A percentile compares a stretch with the other conserved stretches of the same genome.
phyloP scores from a whole-genome alignment of 129 eudicot genomes.

The Centrapalus pauciflorus region DNA sequence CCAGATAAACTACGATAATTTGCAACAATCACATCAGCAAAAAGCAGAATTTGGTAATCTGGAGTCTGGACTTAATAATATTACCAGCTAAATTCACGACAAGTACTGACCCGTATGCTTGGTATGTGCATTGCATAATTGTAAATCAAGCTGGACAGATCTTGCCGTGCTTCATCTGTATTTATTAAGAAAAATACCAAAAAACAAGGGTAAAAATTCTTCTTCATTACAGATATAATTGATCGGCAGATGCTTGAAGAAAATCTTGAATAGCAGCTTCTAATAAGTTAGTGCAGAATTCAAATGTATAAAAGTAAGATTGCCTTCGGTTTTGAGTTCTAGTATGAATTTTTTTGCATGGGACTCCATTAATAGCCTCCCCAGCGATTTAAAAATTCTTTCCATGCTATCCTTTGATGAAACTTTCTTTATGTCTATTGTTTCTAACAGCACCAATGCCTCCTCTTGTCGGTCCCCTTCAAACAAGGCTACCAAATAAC shows the following conservation, averaged over 20 bases:
- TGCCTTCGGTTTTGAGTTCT: conserved; percentile 55
- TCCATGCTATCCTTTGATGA: conserved; percentile 39
- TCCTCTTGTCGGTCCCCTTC: conserved; percentile 63
- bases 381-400: conserved; percentile 61
- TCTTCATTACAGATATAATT: conserved; percentile 1
- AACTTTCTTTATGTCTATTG: conserved; percentile 60
- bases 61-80: conserved; percentile 27
- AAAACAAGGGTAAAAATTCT: conserved; percentile 1
- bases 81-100: conserved; percentile 46
- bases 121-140: conserved; percentile 56
- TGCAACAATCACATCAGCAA: conserved; percentile 2
- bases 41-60: conserved; percentile 11
- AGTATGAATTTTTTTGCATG: conserved; percentile 46
- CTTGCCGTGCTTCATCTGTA: conserved; percentile 46
- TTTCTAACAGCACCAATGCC: conserved; percentile 47
- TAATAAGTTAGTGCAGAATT: neutral
- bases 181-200: conserved; percentile 8
- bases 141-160: conserved; percentile 54
- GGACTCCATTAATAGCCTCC: conserved; percentile 63
- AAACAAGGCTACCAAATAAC: conserved; percentile 65
- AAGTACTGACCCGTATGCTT: conserved; percentile 65
- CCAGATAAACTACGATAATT: neutral
- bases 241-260: conserved; percentile 3
- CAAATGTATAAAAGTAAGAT: neutral
- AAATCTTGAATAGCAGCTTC: conserved; percentile 4